Evolutionary conservation across 2,329 filamentous ascomycete species (phyloP), one percentile per base, ranked within the genome.

Genomic region (Pseudogymnoascus pannorum): DNA sequence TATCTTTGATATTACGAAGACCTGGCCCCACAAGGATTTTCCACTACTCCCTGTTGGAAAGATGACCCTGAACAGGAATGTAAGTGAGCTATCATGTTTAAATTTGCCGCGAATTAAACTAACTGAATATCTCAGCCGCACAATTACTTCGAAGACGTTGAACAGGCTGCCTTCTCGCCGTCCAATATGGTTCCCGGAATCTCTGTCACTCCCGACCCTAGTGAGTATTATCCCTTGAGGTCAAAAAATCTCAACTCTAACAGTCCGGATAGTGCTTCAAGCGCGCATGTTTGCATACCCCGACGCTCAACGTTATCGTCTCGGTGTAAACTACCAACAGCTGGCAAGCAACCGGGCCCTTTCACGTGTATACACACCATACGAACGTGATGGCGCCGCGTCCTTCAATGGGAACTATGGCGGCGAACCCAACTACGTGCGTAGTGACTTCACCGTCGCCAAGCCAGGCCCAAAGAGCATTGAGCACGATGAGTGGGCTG

Each of bases 131-230:
- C 7, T 14, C 11, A 44, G 77, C 63, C 79, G 1, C 73, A 81
- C 60, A 88, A 89, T 73, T 89, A 88, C 75, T 88, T 88, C 68
- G 78, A 81, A 54, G 87, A 91, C 68, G 81, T 87, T 54, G 86
- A 89, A 71, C 85, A 89, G 72, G 81, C 83, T 0, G 82, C 84
- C 0, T 89, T 89, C 68, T 84, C 82, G 0, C 86, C 87, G 0
- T 81, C 81, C 0, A 84, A 81, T 63, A 75, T 89, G 70, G 83
- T 87, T 0, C 85, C 85, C 0, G 87, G 87, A 1, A 77, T 86
- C 54, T 84, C 81, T 59, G 80, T 84, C 0, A 83, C 82, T 0
- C 81, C 83, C 5, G 86, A 89, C 68, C 82, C 84, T 2, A 71
- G 80, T 79, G 57, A 82, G 83, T 62, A 77, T 87, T 48, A 87